A percentile compares a stretch with the other conserved stretches of the same genome.
Conservation (phyloP, 2,329 filamentous ascomycete genomes). For the Aspergillus caelatus region DNA sequence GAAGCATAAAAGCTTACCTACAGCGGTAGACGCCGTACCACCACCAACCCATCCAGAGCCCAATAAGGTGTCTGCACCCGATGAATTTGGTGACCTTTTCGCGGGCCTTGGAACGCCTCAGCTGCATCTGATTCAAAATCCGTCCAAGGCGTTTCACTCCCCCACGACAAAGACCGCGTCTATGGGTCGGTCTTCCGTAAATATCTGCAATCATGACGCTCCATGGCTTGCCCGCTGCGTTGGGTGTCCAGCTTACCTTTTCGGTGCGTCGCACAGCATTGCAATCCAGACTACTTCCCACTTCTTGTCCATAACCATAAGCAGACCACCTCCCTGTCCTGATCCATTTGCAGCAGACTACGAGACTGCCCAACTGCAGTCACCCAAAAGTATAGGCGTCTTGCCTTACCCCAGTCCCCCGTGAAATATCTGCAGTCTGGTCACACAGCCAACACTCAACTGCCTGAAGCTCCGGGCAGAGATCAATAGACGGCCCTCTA, state of each 20-base stretch:
- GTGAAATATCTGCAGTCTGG: constrained; percentile 5
- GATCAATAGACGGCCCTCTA: background rate
- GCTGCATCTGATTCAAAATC: background rate
- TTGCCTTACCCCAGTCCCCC: constrained; percentile 4
- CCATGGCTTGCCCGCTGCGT: background rate
- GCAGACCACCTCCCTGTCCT: background rate
- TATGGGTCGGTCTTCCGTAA: background rate
- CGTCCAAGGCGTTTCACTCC: background rate
- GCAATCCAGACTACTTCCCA: background rate
- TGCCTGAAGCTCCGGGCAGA: background rate
- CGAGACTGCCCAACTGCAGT: background rate
- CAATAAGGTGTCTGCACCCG: constrained; percentile 1
- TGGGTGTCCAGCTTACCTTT: background rate
- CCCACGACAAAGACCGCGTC: background rate
- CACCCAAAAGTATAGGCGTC: background rate
- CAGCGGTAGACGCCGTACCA: constrained; percentile 2
- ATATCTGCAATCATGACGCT: background rate
- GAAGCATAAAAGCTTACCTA: constrained; percentile 4
- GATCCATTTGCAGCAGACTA: background rate
- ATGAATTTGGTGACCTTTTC: background rate
- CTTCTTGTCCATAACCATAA: constrained; percentile 4
- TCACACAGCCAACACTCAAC: background rate
- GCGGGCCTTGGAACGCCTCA: background rate
- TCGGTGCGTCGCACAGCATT: background rate
- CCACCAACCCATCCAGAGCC: background rate